These are phyloP conservation scores for Clitopilus hobsonii DNA, from an alignment of 768 basidiomycete genomes.

Conservation along the genomic window DNA sequence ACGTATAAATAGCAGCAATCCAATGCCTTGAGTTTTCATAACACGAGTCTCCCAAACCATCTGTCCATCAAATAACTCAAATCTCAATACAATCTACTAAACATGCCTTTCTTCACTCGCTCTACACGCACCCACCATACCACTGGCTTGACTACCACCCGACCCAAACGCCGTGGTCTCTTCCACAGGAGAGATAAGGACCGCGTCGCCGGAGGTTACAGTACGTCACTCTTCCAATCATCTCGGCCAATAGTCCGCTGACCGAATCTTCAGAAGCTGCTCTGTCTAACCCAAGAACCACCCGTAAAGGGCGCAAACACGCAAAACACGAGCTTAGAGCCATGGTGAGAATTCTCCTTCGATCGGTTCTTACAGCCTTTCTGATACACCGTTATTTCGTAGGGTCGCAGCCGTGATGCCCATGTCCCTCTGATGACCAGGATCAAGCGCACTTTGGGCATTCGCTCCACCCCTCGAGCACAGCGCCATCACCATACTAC, in stretches of 20 bases:
- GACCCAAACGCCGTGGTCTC: slow-evolving; percentile 7
- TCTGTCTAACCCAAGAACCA: slow-evolving; percentile 47
- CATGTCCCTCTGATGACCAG: slow-evolving; percentile 49
- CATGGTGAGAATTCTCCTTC: slow-evolving; percentile 33
- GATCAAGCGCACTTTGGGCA: slow-evolving; percentile 47
- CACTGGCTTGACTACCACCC: not conserved
- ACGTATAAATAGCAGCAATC: not conserved
- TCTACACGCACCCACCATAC: not conserved
- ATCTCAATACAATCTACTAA: not conserved
- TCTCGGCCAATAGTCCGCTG: not conserved
- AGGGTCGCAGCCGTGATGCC: slow-evolving; percentile 39
- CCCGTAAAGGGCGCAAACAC: slow-evolving; percentile 35
- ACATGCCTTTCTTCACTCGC: not conserved
- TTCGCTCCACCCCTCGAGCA: slow-evolving; percentile 37
- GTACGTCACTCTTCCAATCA: slow-evolving; percentile 22
- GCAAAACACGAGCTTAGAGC: slow-evolving; percentile 39
- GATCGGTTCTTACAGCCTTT: not conserved
- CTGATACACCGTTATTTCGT: slow-evolving; percentile 1
- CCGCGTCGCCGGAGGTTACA: slow-evolving; percentile 44
- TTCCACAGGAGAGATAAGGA: slow-evolving; percentile 36
- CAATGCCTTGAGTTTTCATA: not conserved
- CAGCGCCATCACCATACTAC: slow-evolving; percentile 6
- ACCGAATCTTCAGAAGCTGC: slow-evolving; percentile 33
- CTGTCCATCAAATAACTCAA: not conserved
- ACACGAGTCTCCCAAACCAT: not conserved